Evolutionary conservation across 352 stramenopile species (phyloP).

Genomic region (Peronosclerospora sorghi): DNA sequence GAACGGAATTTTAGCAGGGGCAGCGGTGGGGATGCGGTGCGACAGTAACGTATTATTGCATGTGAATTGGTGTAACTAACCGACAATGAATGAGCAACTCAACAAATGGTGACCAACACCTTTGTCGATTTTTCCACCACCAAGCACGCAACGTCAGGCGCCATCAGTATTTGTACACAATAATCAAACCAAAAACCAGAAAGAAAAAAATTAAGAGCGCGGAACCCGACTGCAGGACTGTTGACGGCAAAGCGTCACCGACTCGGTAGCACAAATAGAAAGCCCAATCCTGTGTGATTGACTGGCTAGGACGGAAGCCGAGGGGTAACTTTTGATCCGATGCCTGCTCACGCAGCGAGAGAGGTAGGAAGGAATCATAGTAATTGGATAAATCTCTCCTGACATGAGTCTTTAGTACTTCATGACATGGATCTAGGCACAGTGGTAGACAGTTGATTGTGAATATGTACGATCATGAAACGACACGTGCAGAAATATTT

Average conservation of each 20-base stretch:
- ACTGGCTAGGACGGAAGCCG: constrained; percentile 14
- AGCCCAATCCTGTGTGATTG: constrained; percentile 9
- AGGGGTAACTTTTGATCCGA: constrained; percentile 24
- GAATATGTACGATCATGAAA: too few relatives aligned
- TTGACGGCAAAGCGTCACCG: constrained; percentile 5
- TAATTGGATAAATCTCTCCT: constrained; percentile 29
- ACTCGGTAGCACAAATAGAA: constrained; percentile 22
- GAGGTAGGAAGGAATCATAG: constrained; percentile 21
- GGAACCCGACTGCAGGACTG: constrained; percentile 6
- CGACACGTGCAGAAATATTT: not conserved
- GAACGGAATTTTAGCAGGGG: constrained; percentile 17
- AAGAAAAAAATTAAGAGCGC: constrained; percentile 25
- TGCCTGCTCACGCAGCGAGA: constrained; percentile 8
- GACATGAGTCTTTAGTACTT: constrained; percentile 6
- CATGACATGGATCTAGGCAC: not conserved
- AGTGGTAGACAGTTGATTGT: not conserved
- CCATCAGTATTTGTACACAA: constrained; percentile 34
- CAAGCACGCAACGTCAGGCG: constrained; percentile 14
- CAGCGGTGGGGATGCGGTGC: constrained; percentile 22
- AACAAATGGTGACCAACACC: constrained; percentile 7
- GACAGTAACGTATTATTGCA: constrained; percentile 38
- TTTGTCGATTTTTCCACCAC: constrained; percentile 17
- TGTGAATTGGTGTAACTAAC: constrained; percentile 27
- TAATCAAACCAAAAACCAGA: constrained; percentile 25
- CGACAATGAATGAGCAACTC: constrained; percentile 22